Conservation (phyloP, 805 yeast genomes). For the Phaffomyces opuntiae region DNA sequence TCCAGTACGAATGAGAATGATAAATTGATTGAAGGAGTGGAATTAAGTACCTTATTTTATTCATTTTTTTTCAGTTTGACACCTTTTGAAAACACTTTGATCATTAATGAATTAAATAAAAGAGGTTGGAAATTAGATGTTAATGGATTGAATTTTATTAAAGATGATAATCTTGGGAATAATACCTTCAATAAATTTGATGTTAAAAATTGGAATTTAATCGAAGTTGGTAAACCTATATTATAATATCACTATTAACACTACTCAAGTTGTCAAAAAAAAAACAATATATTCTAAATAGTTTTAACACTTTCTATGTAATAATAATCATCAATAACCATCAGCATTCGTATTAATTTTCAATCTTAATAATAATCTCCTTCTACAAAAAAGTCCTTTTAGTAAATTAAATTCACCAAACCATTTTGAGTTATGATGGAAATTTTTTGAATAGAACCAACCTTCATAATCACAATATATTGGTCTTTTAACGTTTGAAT, state of each 20-base stretch:
- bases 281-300: too few relatives aligned
- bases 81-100: conserved; percentile 59
- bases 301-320: too few relatives aligned
- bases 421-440: conserved; percentile 44
- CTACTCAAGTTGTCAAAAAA: too few relatives aligned
- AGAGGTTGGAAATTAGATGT: conserved; percentile 63
- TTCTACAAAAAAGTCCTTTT: conserved; percentile 41
- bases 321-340: background rate
- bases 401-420: conserved; percentile 53
- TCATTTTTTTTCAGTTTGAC: conserved; percentile 79
- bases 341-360: conserved; percentile 6
- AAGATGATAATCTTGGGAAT: background rate
- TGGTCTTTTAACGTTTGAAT: background rate
- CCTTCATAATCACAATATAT: conserved; percentile 59
- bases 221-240: conserved; percentile 4
- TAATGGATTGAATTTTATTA: conserved; percentile 3
- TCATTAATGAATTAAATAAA: conserved; percentile 68
- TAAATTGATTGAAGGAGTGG: conserved; percentile 35
- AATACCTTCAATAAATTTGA: conserved; percentile 16
- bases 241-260: background rate
- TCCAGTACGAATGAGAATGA: conserved; percentile 1
- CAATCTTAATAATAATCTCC: conserved; percentile 56
- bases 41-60: conserved; percentile 49
- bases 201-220: conserved; percentile 16
- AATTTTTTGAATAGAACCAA: conserved; percentile 62